Percentiles rank a stretch among this genome's conserved stretches.
Conservation (phyloP, 495 filamentous ascomycete species). For the Hypoxylon fragiforme region DNA sequence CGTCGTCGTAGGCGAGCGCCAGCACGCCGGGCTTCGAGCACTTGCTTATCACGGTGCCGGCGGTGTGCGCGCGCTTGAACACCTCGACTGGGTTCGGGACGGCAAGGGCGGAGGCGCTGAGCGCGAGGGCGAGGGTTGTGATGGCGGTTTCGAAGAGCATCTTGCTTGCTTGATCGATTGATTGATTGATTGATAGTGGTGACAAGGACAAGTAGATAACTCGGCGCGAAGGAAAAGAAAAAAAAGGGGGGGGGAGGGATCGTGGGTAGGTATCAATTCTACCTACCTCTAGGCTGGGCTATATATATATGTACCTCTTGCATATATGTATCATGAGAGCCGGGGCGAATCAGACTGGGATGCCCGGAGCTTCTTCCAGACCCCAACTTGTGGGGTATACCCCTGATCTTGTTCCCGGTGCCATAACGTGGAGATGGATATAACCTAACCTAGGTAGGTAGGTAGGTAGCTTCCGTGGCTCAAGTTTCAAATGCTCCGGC, state of each 20-base stretch:
- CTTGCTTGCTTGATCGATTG: too few species aligned
- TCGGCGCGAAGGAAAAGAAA: too few species aligned
- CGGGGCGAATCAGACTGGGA: too few species aligned
- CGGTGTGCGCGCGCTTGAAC: conserved; percentile 42
- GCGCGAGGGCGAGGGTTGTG: conserved; percentile 35
- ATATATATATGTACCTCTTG: too few species aligned
- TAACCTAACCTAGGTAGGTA: too few species aligned
- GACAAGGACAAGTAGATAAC: too few species aligned
- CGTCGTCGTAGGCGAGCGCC: conserved; percentile 71
- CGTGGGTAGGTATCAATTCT: too few species aligned
- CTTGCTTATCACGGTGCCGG: conserved; percentile 46
- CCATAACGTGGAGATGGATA: conserved; percentile 7
- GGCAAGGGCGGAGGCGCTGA: conserved; percentile 36
- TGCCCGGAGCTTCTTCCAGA: conserved; percentile 20
- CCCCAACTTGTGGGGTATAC: conserved; percentile 12
- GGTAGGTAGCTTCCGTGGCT: too few species aligned
- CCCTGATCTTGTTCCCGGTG: not conserved
- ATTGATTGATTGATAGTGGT: too few species aligned
- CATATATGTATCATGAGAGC: too few species aligned
- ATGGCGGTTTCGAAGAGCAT: conserved; percentile 39
- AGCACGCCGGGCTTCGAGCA: conserved; percentile 48
- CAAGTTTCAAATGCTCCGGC: conserved; percentile 25
- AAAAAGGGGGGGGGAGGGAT: too few species aligned
- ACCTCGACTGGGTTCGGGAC: conserved; percentile 41
- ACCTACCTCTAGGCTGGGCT: too few species aligned